Evolutionary conservation across 1,284 basidiomycete species (phyloP).

Genomic region (Schizopora paradoxa): DNA sequence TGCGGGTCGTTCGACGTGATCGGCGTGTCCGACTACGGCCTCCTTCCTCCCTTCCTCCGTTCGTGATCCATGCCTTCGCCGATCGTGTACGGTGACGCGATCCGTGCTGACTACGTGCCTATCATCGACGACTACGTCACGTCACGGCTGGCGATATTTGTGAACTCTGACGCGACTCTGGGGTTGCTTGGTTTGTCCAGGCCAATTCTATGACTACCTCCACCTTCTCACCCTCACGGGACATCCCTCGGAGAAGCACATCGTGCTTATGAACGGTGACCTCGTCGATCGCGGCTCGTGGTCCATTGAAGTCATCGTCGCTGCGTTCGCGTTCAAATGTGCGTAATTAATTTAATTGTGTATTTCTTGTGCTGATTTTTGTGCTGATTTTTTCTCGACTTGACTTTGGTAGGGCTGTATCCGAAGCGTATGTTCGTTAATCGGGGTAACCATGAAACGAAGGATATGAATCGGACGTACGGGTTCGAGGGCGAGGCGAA

Average conservation of each 20-base stretch:
- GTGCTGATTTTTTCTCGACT: slow-evolving; percentile 17
- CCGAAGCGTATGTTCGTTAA: slow-evolving; percentile 86
- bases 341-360: slow-evolving; percentile 25
- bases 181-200: slow-evolving; percentile 35
- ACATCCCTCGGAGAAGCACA: slow-evolving; percentile 74
- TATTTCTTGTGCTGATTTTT: slow-evolving; percentile 9
- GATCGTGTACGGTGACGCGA: too few species aligned
- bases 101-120: too few species aligned
- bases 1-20: too few species aligned
- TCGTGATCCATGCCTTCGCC: too few species aligned
- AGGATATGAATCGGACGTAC: slow-evolving; percentile 85
- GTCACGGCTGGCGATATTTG: too few species aligned
- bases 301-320: slow-evolving; percentile 95
- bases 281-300: slow-evolving; percentile 97
- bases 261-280: slow-evolving; percentile 91
- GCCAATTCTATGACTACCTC: slow-evolving; percentile 92
- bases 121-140: too few species aligned
- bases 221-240: slow-evolving; percentile 87
- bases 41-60: too few species aligned
- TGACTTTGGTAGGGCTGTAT: slow-evolving; percentile 63
- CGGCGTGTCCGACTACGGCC: too few species aligned
- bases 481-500: slow-evolving; percentile 97
- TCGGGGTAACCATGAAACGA: slow-evolving; percentile 96
- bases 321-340: slow-evolving; percentile 96
- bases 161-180: too few species aligned